Base-by-base conservation (phyloP, 345 rosid genomes). In the Arabis alpina region DNA sequence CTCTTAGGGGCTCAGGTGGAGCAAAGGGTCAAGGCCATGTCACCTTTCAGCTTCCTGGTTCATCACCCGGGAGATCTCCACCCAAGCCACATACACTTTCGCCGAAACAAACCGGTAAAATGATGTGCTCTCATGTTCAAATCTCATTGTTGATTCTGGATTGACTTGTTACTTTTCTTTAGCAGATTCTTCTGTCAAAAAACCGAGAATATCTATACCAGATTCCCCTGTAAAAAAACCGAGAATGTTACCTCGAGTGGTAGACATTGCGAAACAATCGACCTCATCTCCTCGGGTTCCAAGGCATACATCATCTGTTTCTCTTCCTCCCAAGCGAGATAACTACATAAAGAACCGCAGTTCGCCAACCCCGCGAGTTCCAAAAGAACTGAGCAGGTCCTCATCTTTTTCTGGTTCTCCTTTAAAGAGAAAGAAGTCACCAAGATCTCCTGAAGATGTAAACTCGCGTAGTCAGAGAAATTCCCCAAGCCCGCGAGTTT, bases 41-140 rank as follows among this genome's bases (percentile, higher is more conserved):
- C 60, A 70, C 70, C 2, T 69, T 75, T 69, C 58, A 61, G 47
- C 79, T 70, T 68, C 75, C 64, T 54, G 37, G 15, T 34, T 64
- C 66, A 36, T 53, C 73, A 28, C 72, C 62, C 0, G 47, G 39
- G 37, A 59, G 36, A 40, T 66, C 68, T 66, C 56, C 62, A 14
- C 52, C 72, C 6, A 34, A 32, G 48, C 10, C 54, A 43, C n/a
- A 10, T 24, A 52, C 68, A 10, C 27, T 24, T 34, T 51, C 11
- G 14, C 50, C 66, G 59, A 74, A 74, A 27, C 77, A 32, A 74
- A 74, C 8, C 13, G 62, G 77, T 74, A 42, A 52, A 39, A 43
- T 24, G 7, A 43, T 43, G 1, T 14, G 9, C 47, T 59, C 55
- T 66, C 67, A 32, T 74, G 67, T 40, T 42, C 42, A 50, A 0